These are phyloP conservation scores for Petunia secreta DNA, from an alignment of 257 asterid species.

Conservation along the genomic window DNA sequence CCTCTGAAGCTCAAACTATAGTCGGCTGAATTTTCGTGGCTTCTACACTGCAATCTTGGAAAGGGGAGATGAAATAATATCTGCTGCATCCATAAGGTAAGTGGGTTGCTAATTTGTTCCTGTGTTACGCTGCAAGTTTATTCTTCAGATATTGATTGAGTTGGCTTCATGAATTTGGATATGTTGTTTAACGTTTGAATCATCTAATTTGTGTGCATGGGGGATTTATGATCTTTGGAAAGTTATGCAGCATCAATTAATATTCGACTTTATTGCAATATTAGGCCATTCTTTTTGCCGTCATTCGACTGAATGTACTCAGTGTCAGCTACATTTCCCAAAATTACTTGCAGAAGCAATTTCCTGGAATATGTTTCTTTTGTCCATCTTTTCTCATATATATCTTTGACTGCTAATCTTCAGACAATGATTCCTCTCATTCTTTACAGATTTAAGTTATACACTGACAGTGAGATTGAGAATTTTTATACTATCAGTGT, in stretches of 20 bases:
- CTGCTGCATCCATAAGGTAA: constrained; percentile 92
- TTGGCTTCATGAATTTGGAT: constrained; percentile 5
- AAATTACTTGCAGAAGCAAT: neutral
- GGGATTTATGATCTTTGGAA: constrained; percentile 11
- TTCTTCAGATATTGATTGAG: constrained; percentile 17
- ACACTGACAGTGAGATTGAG: too few species aligned
- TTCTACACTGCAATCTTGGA: constrained; percentile 90
- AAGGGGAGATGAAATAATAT: constrained; percentile 84
- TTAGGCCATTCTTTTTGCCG: constrained; percentile 9
- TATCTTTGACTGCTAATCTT: neutral
- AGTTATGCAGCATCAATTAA: neutral
- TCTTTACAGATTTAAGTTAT: neutral
- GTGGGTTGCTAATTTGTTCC: neutral
- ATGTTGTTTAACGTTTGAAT: constrained; percentile 13
- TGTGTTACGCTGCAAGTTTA: constrained; percentile 1
- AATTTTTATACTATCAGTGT: too few species aligned
- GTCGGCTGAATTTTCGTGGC: constrained; percentile 73
- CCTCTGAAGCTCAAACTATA: constrained; percentile 72
- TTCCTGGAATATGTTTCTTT: neutral
- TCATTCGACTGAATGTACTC: neutral
- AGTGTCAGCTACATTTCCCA: constrained; percentile 16
- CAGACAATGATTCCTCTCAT: neutral
- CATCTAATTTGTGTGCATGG: neutral
- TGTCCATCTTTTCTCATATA: neutral
- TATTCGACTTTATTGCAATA: constrained; percentile 4